Conservation (phyloP, 2,329 filamentous ascomycete genomes). For the Cordyceps farinosa region DNA sequence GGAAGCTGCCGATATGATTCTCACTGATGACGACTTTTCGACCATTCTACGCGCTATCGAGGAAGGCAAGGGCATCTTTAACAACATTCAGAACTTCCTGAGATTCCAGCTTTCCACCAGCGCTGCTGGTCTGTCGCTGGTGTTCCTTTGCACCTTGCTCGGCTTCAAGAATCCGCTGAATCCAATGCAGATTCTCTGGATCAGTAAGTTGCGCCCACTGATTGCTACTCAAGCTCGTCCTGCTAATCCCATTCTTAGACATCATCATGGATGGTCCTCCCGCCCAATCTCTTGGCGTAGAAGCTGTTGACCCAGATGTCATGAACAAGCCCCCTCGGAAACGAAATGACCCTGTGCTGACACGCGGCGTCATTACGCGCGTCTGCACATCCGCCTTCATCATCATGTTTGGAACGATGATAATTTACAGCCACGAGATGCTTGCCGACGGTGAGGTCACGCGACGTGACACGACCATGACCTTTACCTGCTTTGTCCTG, state of each 20-base stretch:
- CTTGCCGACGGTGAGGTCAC: conserved; percentile 75
- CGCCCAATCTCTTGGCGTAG: conserved; percentile 93
- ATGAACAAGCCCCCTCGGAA: conserved; percentile 85
- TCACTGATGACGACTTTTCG: conserved; percentile 85
- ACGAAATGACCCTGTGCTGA: conserved; percentile 88
- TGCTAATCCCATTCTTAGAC: conserved; percentile 50
- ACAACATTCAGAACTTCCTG: conserved; percentile 98
- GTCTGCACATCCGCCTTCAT: conserved; percentile 83
- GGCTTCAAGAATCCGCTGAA: conserved; percentile 95
- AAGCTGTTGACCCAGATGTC: conserved; percentile 88
- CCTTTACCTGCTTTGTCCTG: conserved; percentile 96
- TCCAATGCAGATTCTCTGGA: conserved; percentile 99
- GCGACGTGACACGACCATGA: conserved; percentile 96
- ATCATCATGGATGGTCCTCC: conserved; percentile 99
- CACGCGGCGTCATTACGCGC: conserved; percentile 72
- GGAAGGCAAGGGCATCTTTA: conserved; percentile 98
- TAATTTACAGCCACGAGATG: conserved; percentile 92
- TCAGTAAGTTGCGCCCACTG: conserved; percentile 64
- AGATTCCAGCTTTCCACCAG: conserved; percentile 98
- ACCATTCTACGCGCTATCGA: conserved; percentile 94
- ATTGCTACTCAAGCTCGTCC: not conserved
- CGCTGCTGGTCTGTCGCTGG: conserved; percentile 85
- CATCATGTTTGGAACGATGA: conserved; percentile 89
- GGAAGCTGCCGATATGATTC: conserved; percentile 89
- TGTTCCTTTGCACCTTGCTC: conserved; percentile 86